phyloP scores from a whole-genome alignment of 1,284 basidiomycete species.

The Microbotryomycetes sp. region DNA sequence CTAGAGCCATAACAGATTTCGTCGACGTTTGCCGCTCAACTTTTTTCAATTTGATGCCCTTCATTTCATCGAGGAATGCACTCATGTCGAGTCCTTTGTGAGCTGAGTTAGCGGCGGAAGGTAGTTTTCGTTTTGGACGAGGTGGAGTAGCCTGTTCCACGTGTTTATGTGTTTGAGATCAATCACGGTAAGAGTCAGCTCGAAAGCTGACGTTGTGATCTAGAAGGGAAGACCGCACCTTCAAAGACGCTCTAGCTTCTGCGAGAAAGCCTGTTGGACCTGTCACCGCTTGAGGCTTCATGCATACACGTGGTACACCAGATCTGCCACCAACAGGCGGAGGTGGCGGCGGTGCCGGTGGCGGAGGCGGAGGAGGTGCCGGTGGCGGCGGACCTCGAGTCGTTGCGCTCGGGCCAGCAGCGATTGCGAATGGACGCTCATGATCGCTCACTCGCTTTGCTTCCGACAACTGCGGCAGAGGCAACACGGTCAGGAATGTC shows the following conservation, averaged over 20 bases:
- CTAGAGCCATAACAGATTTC: too few relatives aligned
- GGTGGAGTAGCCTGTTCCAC: background rate
- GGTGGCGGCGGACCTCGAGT: background rate
- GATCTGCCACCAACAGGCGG: background rate
- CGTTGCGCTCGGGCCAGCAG: too few relatives aligned
- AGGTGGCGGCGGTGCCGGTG: background rate
- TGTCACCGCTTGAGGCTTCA: background rate
- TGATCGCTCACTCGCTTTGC: background rate
- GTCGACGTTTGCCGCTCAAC: background rate
- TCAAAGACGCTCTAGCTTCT: background rate
- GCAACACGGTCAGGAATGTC: too few relatives aligned
- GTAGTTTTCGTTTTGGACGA: background rate
- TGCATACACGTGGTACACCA: background rate
- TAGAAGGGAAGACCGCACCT: too few relatives aligned
- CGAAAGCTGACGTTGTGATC: too few relatives aligned
- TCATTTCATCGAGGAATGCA: background rate
- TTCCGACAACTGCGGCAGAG: too few relatives aligned
- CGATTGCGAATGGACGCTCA: too few relatives aligned
- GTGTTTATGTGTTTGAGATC: too few relatives aligned
- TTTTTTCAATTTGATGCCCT: background rate
- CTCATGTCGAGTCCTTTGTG: background rate
- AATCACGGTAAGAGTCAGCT: too few relatives aligned
- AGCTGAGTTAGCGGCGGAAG: background rate
- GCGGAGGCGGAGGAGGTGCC: background rate
- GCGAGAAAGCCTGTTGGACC: background rate